Evolutionary conservation across 441 rosid species (phyloP), one percentile per base, ranked within the genome.

Genomic region (Daphne laureola): DNA sequence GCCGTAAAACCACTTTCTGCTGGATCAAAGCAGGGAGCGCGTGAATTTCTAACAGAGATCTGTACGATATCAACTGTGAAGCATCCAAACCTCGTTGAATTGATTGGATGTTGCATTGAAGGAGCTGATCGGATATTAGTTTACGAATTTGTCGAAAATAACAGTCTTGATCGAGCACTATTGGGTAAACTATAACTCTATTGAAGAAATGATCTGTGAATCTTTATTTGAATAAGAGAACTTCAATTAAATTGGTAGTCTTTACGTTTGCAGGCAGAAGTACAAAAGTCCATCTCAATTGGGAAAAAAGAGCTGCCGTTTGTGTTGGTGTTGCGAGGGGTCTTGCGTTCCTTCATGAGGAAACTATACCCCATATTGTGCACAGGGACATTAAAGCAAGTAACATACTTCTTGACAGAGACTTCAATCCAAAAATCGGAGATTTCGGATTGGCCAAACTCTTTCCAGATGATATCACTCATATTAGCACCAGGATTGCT

Each of bases 371-470:
- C 3, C 96, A 53, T 56, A 79, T 91, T 55, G 96, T 91, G 57
- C 98, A 87, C 51, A 81, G 98, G 61, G 98, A 90, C 71, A 85
- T 90, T 64, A 90, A 90, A 70, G 94, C 96, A 21, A 85, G 96
- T 72, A 90, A 87, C 64, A 73, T 90, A 66, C 95, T 90, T 58
- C 92, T 90, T 21, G 98, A 90, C 73, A 52, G 47, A 53, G 71
- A 87, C 49, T 80, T 81, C 50, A 66, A 73, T 57, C 96, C 97
- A 18, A 90, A 90, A 67, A 90, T 90, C 45, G 97, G 97, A 53
- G 96, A 90, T 69, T 90, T 90, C 18, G 97, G 97, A 36, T 62
- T 90, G 82, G 96, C 98, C 26, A 90, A 87, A 73, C 95, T 91
- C 55, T 91, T 91, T 63, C 95, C 98, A 9, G 92, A 87, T 47